A percentile compares a stretch with the other conserved stretches of the same genome.
Conservation (phyloP, 108 stramenopile genomes). For the Skeletonema potamos region DNA sequence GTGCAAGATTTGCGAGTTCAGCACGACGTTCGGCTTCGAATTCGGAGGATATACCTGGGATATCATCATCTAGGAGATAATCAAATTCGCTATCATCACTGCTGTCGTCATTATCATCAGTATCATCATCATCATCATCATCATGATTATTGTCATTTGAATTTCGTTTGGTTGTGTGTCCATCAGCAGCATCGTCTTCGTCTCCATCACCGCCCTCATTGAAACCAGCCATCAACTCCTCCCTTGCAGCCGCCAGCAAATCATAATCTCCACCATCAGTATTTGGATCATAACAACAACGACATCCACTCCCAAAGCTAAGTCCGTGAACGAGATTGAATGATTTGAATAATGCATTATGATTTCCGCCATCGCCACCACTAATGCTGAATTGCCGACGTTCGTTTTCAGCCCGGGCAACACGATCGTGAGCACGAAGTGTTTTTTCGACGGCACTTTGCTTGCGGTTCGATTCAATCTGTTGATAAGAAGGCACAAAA, state of each 20-base stretch:
- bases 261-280: constrained; percentile 81
- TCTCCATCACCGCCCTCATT: background rate
- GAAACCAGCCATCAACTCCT: constrained; percentile 25
- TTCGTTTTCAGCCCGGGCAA: constrained; percentile 67
- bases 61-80: constrained; percentile 78
- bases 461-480: constrained; percentile 71
- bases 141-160: constrained; percentile 15
- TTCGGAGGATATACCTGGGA: constrained; percentile 36
- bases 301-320: constrained; percentile 59
- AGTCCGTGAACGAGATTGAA: constrained; percentile 52
- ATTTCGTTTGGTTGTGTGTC: background rate
- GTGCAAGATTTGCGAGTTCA: constrained; percentile 59
- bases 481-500: background rate
- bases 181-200: background rate
- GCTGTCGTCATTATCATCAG: constrained; percentile 22
- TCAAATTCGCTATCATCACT: constrained; percentile 70
- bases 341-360: background rate
- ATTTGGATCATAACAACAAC: constrained; percentile 83
- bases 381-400: constrained; percentile 22
- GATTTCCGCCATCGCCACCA: background rate
- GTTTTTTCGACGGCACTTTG: constrained; percentile 55
- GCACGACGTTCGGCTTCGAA: constrained; percentile 51
- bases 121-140: constrained; percentile 24
- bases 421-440: constrained; percentile 72
- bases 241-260: constrained; percentile 49